Percentiles rank a stretch among this genome's conserved stretches.
These are phyloP conservation scores for Xylariaceae sp. DNA, from an alignment of 2,329 filamentous ascomycete species.

Conservation along the genomic window DNA sequence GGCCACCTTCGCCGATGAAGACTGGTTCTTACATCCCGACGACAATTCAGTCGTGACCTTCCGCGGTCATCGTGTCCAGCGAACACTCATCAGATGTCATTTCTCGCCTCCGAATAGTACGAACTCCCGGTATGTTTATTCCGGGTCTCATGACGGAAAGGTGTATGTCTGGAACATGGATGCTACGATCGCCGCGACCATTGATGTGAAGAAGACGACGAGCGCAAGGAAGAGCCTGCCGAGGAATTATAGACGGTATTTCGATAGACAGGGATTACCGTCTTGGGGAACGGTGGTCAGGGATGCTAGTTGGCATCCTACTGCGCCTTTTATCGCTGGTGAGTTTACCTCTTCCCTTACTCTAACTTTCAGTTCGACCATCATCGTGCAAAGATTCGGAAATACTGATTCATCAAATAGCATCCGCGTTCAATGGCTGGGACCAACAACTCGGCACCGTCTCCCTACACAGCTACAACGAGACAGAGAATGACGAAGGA, in stretches of 20 bases:
- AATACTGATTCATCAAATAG: conserved; percentile 39
- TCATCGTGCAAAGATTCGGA: background rate
- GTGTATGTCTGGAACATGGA: conserved; percentile 94
- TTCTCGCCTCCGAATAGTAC: conserved; percentile 86
- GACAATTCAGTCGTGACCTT: conserved; percentile 95
- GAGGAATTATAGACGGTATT: conserved; percentile 49
- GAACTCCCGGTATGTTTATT: conserved; percentile 89
- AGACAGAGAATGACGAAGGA: conserved; percentile 63
- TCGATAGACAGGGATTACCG: conserved; percentile 54
- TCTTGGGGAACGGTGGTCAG: conserved; percentile 77
- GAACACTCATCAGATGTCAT: conserved; percentile 90
- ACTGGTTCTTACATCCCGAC: conserved; percentile 71
- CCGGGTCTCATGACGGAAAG: conserved; percentile 83
- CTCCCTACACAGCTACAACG: conserved; percentile 75
- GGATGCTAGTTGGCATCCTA: conserved; percentile 89
- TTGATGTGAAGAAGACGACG: conserved; percentile 76
- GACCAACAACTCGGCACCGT: conserved; percentile 72
- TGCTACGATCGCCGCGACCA: conserved; percentile 72
- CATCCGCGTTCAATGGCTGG: conserved; percentile 80
- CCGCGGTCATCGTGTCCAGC: conserved; percentile 82
- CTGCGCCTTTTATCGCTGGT: conserved; percentile 72
- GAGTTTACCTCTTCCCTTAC: conserved; percentile 28
- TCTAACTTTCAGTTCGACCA: background rate
- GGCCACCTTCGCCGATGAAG: conserved; percentile 60
- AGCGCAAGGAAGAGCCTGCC: conserved; percentile 58